These are phyloP conservation scores for Psilocybe tampanensis DNA, from an alignment of 768 basidiomycete genomes.

Conservation along the genomic window DNA sequence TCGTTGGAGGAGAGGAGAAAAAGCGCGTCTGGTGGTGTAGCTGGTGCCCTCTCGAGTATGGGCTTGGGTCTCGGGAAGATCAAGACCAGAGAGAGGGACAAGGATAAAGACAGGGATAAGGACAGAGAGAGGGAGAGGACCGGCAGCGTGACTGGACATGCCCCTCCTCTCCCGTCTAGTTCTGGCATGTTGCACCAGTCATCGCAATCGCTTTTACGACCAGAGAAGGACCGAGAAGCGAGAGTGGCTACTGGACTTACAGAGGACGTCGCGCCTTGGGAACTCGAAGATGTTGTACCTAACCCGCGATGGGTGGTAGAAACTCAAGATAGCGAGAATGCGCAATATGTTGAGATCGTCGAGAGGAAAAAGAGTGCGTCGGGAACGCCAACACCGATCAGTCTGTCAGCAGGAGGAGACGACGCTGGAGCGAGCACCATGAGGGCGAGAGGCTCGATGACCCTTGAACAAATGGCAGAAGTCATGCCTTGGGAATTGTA, in stretches of 20 bases:
- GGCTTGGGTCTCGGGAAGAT: not conserved
- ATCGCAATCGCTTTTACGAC: not conserved
- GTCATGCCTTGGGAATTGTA: slow-evolving; percentile 39
- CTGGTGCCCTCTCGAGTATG: not conserved
- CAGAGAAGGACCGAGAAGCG: not conserved
- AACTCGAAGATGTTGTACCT: slow-evolving; percentile 6
- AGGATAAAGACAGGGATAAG: not conserved
- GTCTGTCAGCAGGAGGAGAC: not conserved
- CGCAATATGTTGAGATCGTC: not conserved
- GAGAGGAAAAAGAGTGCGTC: not conserved
- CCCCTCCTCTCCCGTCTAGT: too few relatives aligned
- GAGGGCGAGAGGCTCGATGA: slow-evolving; percentile 19
- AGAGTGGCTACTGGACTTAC: not conserved
- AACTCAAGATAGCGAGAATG: not conserved
- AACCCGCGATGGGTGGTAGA: not conserved
- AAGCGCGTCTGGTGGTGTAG: not conserved
- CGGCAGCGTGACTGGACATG: not conserved
- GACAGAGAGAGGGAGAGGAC: not conserved
- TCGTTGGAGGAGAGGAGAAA: not conserved
- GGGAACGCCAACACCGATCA: not conserved
- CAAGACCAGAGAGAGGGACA: not conserved
- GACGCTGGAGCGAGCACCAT: not conserved
- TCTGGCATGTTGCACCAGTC: too few relatives aligned
- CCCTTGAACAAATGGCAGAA: slow-evolving; percentile 30
- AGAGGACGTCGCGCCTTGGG: slow-evolving; percentile 14